Conservation (phyloP, 78 protist genomes). For the Polysphondylium violaceum region DNA sequence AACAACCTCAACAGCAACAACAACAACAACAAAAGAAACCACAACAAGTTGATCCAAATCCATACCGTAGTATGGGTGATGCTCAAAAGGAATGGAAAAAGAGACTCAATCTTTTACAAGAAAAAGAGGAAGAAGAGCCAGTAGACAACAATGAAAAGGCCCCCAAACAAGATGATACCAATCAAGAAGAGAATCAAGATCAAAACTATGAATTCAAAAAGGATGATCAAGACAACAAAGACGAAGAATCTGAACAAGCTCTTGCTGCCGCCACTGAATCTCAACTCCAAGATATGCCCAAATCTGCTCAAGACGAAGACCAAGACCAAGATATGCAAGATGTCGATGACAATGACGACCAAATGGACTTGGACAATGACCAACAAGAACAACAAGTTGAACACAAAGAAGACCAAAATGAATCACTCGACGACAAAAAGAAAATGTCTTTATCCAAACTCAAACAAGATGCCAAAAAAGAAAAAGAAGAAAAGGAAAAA, state of each 20-base stretch:
- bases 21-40: constrained; percentile 21
- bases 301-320: neutral
- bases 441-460: constrained; percentile 64
- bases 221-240: constrained; percentile 45
- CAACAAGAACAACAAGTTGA: constrained; percentile 31
- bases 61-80: constrained; percentile 72
- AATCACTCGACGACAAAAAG: constrained; percentile 47
- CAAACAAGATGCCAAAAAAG: constrained; percentile 60
- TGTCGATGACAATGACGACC: constrained; percentile 22
- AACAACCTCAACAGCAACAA: constrained; percentile 4
- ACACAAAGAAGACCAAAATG: constrained; percentile 46
- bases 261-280: constrained; percentile 76
- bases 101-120: constrained; percentile 40
- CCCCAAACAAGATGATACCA: constrained; percentile 69
- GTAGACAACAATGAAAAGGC: constrained; percentile 30
- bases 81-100: constrained; percentile 81
- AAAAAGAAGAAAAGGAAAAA: constrained; percentile 58
- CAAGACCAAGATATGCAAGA: constrained; percentile 34
- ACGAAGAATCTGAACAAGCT: constrained; percentile 55
- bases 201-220: constrained; percentile 68
- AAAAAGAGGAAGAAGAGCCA: constrained; percentile 72
- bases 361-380: constrained; percentile 50
- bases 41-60: constrained; percentile 75
- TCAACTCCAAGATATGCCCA: constrained; percentile 42
- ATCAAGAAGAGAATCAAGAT: constrained; percentile 70